Evolutionary conservation across 495 filamentous ascomycete genomes (phyloP).

Genomic region (Lasiosphaeria miniovina): DNA sequence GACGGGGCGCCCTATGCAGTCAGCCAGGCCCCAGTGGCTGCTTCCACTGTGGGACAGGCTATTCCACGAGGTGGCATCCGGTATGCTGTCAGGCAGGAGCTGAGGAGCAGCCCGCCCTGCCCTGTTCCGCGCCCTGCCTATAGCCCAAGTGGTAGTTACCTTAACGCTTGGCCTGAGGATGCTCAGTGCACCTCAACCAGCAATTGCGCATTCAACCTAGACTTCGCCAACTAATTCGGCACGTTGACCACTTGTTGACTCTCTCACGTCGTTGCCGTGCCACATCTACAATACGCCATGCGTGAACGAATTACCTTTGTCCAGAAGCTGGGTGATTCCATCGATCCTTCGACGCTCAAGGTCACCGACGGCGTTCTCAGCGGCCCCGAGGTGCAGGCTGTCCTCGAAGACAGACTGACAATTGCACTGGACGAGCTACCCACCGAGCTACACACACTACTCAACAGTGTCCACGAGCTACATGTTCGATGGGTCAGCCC

Average conservation of each 20-base stretch:
- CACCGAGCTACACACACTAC: constrained; percentile 57
- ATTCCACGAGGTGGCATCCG: too few species aligned
- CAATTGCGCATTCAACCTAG: neutral
- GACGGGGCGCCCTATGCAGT: neutral
- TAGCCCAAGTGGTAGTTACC: neutral
- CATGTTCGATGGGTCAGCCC: constrained; percentile 76
- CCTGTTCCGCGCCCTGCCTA: neutral
- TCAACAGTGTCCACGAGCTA: constrained; percentile 67
- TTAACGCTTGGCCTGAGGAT: neutral
- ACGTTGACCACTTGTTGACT: neutral
- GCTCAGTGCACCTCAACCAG: too few species aligned
- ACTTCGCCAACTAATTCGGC: neutral
- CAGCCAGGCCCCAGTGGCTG: neutral
- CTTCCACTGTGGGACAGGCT: too few species aligned
- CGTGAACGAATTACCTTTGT: constrained; percentile 82
- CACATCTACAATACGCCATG: constrained; percentile 48
- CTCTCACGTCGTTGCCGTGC: neutral
- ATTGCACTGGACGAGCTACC: constrained; percentile 72
- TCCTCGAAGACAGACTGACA: constrained; percentile 78
- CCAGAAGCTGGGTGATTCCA: constrained; percentile 56
- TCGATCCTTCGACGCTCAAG: constrained; percentile 58
- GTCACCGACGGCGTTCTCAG: constrained; percentile 49
- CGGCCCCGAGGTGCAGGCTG: constrained; percentile 57
- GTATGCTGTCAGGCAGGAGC: neutral
- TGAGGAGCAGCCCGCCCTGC: neutral